Evolutionary conservation across 2,329 filamentous ascomycete species (phyloP).

Genomic region (Byssothecium circinans): DNA sequence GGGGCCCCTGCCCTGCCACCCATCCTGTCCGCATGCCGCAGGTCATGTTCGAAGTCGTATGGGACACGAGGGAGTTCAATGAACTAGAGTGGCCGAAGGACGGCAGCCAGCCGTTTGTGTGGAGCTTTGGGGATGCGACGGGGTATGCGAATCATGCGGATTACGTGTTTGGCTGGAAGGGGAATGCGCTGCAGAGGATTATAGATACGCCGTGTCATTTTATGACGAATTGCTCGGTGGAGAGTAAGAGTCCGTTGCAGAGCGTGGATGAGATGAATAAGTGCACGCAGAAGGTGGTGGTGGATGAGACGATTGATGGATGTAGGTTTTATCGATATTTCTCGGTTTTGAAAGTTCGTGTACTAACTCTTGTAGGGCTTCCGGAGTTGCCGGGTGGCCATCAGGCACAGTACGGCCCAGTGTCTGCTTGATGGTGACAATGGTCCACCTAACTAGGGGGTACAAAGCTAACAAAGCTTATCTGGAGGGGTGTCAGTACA

Average conservation of each 20-base stretch:
- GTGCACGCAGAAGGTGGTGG: constrained; percentile 16
- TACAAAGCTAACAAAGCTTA: no score
- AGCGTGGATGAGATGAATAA: constrained; percentile 23
- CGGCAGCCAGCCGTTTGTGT: constrained; percentile 19
- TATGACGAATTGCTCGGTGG: constrained; percentile 19
- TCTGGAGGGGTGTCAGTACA: no score
- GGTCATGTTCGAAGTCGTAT: constrained; percentile 33
- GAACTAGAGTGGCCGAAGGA: constrained; percentile 33
- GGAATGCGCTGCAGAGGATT: constrained; percentile 23
- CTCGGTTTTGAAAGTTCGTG: constrained; percentile 1
- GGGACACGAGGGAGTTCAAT: constrained; percentile 33
- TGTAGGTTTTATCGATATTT: constrained; percentile 15
- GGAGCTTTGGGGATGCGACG: constrained; percentile 21
- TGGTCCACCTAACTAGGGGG: no score
- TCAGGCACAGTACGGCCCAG: constrained; percentile 12
- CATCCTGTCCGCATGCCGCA: constrained; percentile 33
- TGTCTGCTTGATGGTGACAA: constrained; percentile 4
- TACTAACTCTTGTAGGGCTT: constrained; percentile 10
- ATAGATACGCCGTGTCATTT: constrained; percentile 24
- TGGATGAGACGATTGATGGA: constrained; percentile 26
- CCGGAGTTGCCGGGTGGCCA: constrained; percentile 13
- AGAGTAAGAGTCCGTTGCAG: constrained; percentile 21
- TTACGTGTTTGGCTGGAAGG: constrained; percentile 33
- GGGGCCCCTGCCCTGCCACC: constrained; percentile 24
- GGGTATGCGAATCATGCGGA: constrained; percentile 31